Percentiles rank a stretch among this genome's conserved stretches.
These are phyloP conservation scores for Taphrina communis DNA, from an alignment of 1,139 yeast species.

Conservation along the genomic window DNA sequence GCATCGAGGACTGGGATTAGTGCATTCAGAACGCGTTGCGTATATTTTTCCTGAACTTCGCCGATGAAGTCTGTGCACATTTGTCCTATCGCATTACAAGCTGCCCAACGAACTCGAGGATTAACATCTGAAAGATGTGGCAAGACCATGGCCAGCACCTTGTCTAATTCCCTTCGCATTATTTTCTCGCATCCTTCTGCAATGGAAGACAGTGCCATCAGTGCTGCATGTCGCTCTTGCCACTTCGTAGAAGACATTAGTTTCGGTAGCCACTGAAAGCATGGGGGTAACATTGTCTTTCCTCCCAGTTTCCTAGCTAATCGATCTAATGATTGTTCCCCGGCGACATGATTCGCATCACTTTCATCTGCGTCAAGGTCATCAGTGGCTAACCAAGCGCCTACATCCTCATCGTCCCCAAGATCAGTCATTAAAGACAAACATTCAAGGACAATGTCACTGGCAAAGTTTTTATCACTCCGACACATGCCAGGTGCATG, in stretches of 20 bases:
- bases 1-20: conserved; percentile 64
- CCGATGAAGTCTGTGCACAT: conserved; percentile 98
- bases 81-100: conserved; percentile 96
- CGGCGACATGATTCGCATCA: conserved; percentile 77
- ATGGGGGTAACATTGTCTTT: conserved; percentile 77
- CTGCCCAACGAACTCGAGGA: conserved; percentile 94
- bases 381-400: conserved; percentile 81
- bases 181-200: conserved; percentile 97
- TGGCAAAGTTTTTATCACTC: conserved; percentile 72
- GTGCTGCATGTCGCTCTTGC: conserved; percentile 96
- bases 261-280: conserved; percentile 82
- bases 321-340: conserved; percentile 91
- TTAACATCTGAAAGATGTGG: conserved; percentile 84
- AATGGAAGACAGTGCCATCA: conserved; percentile 94
- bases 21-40: conserved; percentile 81
- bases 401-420: conserved; percentile 71
- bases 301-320: conserved; percentile 85
- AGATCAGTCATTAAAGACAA: conserved; percentile 91
- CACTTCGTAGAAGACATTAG: conserved; percentile 78
- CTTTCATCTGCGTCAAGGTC: conserved; percentile 80
- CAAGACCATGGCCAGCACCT: conserved; percentile 77
- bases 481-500: conserved; percentile 96
- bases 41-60: conserved; percentile 78
- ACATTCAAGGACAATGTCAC: conserved; percentile 73
- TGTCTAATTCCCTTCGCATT: conserved; percentile 78